Conservation (phyloP, 2,329 filamentous ascomycete genomes). For the Rosellinia necatrix region DNA sequence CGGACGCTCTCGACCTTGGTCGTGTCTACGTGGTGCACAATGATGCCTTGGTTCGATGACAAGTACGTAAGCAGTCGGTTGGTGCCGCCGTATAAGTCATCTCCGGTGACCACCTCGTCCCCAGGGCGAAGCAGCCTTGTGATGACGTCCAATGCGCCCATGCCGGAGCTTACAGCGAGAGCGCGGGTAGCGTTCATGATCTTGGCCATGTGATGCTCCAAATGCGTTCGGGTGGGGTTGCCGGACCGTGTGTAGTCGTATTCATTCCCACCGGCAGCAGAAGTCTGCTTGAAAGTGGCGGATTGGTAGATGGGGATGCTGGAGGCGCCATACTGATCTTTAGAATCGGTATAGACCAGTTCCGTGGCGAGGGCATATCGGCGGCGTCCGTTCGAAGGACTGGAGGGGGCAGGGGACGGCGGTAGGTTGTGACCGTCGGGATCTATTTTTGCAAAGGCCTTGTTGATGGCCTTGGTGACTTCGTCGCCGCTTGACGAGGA, state of each 20-base stretch:
- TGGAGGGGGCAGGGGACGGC: conserved; percentile 91
- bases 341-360: conserved; percentile 92
- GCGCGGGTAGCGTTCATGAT: conserved; percentile 96
- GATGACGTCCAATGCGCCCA: conserved; percentile 97
- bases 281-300: conserved; percentile 95
- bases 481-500: conserved; percentile 40
- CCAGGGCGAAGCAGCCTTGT: conserved; percentile 87
- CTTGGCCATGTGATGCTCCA: conserved; percentile 96
- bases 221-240: conserved; percentile 93
- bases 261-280: conserved; percentile 78
- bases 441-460: conserved; percentile 67
- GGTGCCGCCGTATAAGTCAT: conserved; percentile 95
- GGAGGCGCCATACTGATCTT: conserved; percentile 95
- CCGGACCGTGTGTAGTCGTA: conserved; percentile 99
- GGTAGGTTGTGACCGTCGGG: conserved; percentile 84
- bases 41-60: conserved; percentile 83
- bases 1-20: conserved; percentile 75
- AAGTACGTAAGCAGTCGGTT: conserved; percentile 93
- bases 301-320: conserved; percentile 98
- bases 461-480: conserved; percentile 51
- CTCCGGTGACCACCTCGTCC: conserved; percentile 95
- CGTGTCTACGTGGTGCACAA: conserved; percentile 96
- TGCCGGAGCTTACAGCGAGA: conserved; percentile 92
- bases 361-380: conserved; percentile 95
- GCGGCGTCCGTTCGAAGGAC: conserved; percentile 76